phyloP scores from a whole-genome alignment of 768 basidiomycete species.

The Favolaschia claudopus region DNA sequence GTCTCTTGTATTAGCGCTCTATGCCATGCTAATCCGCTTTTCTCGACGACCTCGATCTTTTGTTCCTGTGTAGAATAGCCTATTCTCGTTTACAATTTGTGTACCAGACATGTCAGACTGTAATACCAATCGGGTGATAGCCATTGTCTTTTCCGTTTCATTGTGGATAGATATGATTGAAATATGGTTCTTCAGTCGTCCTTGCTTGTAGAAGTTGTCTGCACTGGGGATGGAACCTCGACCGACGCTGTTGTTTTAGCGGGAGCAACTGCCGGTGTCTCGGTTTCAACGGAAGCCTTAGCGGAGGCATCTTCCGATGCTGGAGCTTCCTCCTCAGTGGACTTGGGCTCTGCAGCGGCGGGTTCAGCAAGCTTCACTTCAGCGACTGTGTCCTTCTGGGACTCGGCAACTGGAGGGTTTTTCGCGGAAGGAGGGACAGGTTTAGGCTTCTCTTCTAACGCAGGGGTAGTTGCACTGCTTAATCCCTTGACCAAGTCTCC shows the following conservation, averaged over 20 bases:
- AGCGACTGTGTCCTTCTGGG: slow-evolving; percentile 9
- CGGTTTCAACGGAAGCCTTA: background rate
- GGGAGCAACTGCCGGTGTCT: background rate
- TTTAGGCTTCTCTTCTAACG: slow-evolving; percentile 26
- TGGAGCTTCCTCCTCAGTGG: background rate
- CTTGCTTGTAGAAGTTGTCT: too few species aligned
- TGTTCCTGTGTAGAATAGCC: too few species aligned
- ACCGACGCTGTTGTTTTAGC: too few species aligned
- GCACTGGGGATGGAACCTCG: too few species aligned
- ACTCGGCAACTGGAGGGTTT: too few species aligned
- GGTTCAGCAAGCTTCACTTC: background rate
- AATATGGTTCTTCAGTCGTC: too few species aligned
- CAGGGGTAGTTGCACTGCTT: slow-evolving; percentile 36
- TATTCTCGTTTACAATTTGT: too few species aligned
- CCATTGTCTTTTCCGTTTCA: too few species aligned
- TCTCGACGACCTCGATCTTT: too few species aligned
- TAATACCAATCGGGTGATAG: too few species aligned
- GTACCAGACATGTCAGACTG: too few species aligned
- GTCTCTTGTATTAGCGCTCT: background rate
- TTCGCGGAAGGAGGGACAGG: background rate
- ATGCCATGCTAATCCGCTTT: slow-evolving; percentile 4
- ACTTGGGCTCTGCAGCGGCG: slow-evolving; percentile 16
- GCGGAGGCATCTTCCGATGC: background rate
- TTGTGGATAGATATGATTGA: too few species aligned
- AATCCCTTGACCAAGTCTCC: slow-evolving; percentile 76